Base-by-base conservation (phyloP, 1,284 basidiomycete species). In the Hemileccinum hortonii region DNA sequence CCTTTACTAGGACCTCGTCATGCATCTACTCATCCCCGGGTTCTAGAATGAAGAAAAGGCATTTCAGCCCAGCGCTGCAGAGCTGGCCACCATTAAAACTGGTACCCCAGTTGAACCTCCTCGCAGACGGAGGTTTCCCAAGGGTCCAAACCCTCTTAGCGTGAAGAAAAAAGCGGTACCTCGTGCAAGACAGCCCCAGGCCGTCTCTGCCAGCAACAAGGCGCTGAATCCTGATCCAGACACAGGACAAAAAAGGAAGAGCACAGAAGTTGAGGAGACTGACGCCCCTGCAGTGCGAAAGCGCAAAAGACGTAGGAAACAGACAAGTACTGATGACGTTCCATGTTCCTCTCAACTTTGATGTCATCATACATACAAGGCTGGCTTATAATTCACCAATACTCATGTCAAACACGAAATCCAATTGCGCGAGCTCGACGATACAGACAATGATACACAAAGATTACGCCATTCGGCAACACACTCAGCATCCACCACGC, bases 111-210 rank as follows among this genome's bases (percentile, higher is more conserved):
- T 60, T 15, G 74, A 78, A 53, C 73, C 69, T 38, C 66, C 69
- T n/a, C 86, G 82, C 66, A 87, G 83, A 67, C 82, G 78, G 59
- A 87, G 80, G 62, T 85, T 84, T 2, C 85, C 87, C 0, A 95
- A 93, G 66, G 92, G 80, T 0, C 93, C 95, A 0, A 99, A 99
- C 73, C 94, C 96, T 15, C 78, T 99, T 5, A 94, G 92, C 55
- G 75, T 95, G 36, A 94, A 92, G 76, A 98, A 94, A 78, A 94
- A 94, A 74, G 87, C 68, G 51, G 46, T 30, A 7, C 43, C 47
- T 52, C 39, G n/a, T 29, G 6, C 37, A 16, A 48, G 45, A 33
- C 59, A 43, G 50, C 32, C 35, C 26, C 59, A 43, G 50, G 29
- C 35, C 26, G n/a, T 38, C 3, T 32, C 24, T 29, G 6, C 14